Conservation (phyloP, 2,329 filamentous ascomycete species). For the Colletotrichum sp. region DNA sequence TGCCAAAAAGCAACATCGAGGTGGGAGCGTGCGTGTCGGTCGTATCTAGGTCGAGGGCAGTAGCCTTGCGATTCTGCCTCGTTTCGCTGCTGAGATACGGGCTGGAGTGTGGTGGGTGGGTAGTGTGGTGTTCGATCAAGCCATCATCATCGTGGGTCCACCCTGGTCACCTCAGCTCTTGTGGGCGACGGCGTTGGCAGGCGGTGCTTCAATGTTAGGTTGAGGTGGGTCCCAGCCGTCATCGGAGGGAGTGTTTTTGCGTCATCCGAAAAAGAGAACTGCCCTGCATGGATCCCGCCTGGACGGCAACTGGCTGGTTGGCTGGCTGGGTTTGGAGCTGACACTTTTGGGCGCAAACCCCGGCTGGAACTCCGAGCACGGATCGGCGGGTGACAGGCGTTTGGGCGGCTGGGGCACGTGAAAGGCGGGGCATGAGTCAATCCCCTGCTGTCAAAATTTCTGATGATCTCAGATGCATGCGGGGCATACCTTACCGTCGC, state of each 20-base stretch:
- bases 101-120: background rate
- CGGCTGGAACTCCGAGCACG: background rate
- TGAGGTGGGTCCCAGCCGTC: background rate
- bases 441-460: slow-evolving; percentile 19
- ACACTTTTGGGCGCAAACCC: background rate
- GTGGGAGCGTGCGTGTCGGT: background rate
- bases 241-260: slow-evolving; percentile 6
- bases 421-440: slow-evolving; percentile 20
- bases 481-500: slow-evolving; percentile 8
- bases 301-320: background rate
- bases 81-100: background rate
- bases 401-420: slow-evolving; percentile 1
- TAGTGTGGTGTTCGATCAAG: background rate
- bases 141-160: slow-evolving; percentile 15
- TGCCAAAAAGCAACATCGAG: background rate
- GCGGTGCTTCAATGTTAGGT: background rate
- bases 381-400: background rate
- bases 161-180: background rate
- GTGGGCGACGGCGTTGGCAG: background rate
- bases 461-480: slow-evolving; percentile 23
- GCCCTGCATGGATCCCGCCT: background rate
- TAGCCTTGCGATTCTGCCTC: background rate
- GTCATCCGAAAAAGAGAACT: background rate
- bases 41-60: background rate
- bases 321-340: background rate